Percentiles rank a stretch among this genome's conserved stretches.
phyloP scores from a whole-genome alignment of 2,329 filamentous ascomycete species.

The Coniochaeta sp. region DNA sequence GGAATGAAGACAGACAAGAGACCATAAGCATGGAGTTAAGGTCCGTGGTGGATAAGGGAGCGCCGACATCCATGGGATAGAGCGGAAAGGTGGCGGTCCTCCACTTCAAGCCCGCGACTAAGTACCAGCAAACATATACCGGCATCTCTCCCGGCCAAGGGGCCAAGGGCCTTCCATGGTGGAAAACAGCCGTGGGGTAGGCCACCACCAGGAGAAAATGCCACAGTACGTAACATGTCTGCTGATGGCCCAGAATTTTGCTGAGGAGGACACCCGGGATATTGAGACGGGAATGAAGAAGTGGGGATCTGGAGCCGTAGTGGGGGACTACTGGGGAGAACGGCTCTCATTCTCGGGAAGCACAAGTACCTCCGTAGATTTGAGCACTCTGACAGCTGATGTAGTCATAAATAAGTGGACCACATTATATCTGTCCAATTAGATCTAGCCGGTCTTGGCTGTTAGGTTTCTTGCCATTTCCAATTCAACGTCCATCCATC shows the following conservation, averaged over 20 bases:
- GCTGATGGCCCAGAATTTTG: background rate
- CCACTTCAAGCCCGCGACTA: background rate
- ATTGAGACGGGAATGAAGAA: slow-evolving; percentile 1
- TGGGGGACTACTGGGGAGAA: background rate
- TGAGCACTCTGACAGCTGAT: background rate
- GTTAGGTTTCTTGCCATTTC: background rate
- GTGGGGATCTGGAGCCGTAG: background rate
- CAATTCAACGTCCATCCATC: background rate
- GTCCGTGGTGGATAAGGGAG: background rate
- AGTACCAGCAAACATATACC: background rate
- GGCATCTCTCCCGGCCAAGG: background rate
- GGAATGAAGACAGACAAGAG: background rate
- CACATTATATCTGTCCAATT: too few relatives aligned
- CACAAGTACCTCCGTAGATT: too few relatives aligned
- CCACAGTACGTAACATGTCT: background rate
- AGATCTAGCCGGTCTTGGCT: too few relatives aligned
- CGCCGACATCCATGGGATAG: background rate
- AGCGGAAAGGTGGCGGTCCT: background rate
- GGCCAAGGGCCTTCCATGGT: background rate
- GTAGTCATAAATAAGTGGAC: background rate
- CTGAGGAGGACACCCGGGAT: background rate
- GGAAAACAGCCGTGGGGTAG: background rate
- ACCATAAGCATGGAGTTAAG: background rate
- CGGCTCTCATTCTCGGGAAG: slow-evolving; percentile 1
- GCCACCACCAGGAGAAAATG: background rate